These are phyloP conservation scores for Saccharomycopsis babjevae DNA, from an alignment of 805 yeast species.

Conservation along the genomic window DNA sequence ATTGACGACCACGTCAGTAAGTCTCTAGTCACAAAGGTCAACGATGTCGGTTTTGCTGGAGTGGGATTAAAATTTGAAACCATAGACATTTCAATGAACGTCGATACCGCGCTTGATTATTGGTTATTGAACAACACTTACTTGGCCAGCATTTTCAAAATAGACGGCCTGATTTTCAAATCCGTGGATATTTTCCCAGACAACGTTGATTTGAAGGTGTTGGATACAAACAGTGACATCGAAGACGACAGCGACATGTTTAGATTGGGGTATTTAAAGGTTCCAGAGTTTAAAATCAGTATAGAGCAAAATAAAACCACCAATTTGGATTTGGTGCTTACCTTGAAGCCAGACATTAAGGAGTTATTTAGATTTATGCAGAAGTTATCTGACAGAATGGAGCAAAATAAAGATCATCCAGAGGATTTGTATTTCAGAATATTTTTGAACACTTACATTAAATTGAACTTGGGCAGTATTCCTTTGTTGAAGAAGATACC, in stretches of 20 bases:
- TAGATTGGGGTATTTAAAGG: constrained; percentile 6
- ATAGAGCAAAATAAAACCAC: constrained; percentile 4
- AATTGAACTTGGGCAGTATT: constrained; percentile 5
- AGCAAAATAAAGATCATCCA: constrained; percentile 1
- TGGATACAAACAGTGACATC: neutral
- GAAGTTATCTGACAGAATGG: constrained; percentile 13
- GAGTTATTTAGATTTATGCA: constrained; percentile 10
- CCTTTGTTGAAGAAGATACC: constrained; percentile 11
- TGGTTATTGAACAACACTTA: constrained; percentile 8
- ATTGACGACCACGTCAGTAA: constrained; percentile 10
- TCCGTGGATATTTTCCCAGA: constrained; percentile 7
- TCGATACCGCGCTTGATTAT: constrained; percentile 9
- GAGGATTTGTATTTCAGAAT: constrained; percentile 1
- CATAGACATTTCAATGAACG: constrained; percentile 1
- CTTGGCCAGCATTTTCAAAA: constrained; percentile 2
- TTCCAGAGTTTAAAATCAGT: constrained; percentile 9
- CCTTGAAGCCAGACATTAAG: constrained; percentile 8
- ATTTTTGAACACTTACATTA: constrained; percentile 1
- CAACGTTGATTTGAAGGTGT: neutral
- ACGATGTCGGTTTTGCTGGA: constrained; percentile 15
- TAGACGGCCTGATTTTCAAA: constrained; percentile 3
- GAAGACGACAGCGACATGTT: neutral
- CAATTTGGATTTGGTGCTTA: constrained; percentile 1
- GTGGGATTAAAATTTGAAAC: constrained; percentile 2
- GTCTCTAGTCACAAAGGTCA: constrained; percentile 3